Evolutionary conservation across 805 yeast genomes (phyloP).

Genomic region (Metschnikowia picachoensis): DNA sequence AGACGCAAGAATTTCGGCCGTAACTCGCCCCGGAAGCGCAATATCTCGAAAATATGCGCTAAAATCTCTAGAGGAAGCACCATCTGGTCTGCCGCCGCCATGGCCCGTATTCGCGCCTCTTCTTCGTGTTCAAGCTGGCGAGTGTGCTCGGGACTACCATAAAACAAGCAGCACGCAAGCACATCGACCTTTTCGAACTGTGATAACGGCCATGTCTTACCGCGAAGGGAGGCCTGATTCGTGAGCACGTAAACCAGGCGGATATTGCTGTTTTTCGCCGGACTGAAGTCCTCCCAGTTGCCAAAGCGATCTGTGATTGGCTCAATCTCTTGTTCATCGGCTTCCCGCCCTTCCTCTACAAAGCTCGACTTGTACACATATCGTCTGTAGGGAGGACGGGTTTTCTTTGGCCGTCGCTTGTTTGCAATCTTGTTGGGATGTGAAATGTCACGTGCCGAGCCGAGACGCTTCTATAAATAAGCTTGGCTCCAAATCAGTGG

Average conservation of each 20-base stretch:
- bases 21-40: conserved; percentile 27
- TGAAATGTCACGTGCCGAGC: not conserved
- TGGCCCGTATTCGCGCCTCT: conserved; percentile 8
- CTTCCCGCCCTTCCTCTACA: conserved; percentile 22
- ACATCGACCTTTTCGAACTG: conserved; percentile 51
- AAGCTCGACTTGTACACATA: conserved; percentile 54
- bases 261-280: conserved; percentile 26
- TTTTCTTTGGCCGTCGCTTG: conserved; percentile 81
- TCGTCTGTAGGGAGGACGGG: conserved; percentile 72
- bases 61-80: conserved; percentile 36
- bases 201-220: conserved; percentile 46
- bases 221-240: conserved; percentile 16
- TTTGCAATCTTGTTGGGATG: conserved; percentile 58
- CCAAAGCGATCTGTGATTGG: conserved; percentile 6
- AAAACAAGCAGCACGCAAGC: conserved; percentile 30
- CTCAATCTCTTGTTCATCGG: conserved; percentile 13
- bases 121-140: conserved; percentile 11
- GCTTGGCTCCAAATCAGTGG: no score
- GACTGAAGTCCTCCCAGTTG: conserved; percentile 24
- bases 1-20: conserved; percentile 55
- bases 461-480: not conserved
- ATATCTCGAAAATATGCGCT: conserved; percentile 28
- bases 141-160: conserved; percentile 22
- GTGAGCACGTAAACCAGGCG: conserved; percentile 34
- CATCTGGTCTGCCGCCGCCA: conserved; percentile 19